These are phyloP conservation scores for Candida andamanensis DNA, from an alignment of 805 yeast species.

Conservation along the genomic window DNA sequence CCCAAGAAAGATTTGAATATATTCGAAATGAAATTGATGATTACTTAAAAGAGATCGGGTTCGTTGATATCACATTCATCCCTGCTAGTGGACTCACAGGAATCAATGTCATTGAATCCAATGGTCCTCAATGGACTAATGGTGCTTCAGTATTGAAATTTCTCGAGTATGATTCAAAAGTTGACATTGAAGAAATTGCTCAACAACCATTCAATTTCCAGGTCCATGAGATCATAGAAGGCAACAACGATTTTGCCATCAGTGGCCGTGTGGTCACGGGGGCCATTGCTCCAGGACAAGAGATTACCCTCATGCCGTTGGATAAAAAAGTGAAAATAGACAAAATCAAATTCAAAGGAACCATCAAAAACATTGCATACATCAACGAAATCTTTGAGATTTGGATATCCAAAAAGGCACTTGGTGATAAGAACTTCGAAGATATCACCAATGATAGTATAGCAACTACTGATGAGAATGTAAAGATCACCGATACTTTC, in stretches of 20 bases:
- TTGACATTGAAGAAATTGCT: slow-evolving; percentile 15
- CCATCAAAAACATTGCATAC: slow-evolving; percentile 41
- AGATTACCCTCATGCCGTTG: slow-evolving; percentile 53
- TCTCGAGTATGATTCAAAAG: slow-evolving; percentile 28
- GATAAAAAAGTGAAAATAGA: slow-evolving; percentile 41
- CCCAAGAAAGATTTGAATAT: slow-evolving; percentile 44
- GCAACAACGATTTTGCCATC: slow-evolving; percentile 46
- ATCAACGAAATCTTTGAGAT: slow-evolving; percentile 61
- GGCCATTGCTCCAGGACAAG: slow-evolving; percentile 63
- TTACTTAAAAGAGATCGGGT: slow-evolving; percentile 54
- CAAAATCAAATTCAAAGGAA: slow-evolving; percentile 24
- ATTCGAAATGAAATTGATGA: slow-evolving; percentile 46
- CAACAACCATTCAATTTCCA: slow-evolving; percentile 50
- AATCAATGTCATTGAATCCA: slow-evolving; percentile 46
- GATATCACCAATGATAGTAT: slow-evolving; percentile 61
- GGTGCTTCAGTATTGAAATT: slow-evolving; percentile 40
- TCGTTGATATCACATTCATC: slow-evolving; percentile 44
- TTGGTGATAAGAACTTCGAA: slow-evolving; percentile 48
- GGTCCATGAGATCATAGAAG: slow-evolving; percentile 55
- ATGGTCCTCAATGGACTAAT: slow-evolving; percentile 43
- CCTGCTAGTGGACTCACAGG: slow-evolving; percentile 73
- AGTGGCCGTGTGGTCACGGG: slow-evolving; percentile 70
- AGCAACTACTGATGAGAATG: slow-evolving; percentile 22
- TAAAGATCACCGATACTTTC: slow-evolving; percentile 24
- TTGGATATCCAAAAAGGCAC: slow-evolving; percentile 40